Evolutionary conservation across 2,329 filamentous ascomycete species (phyloP), one percentile per base, ranked within the genome.

Genomic region (Venturia nashicola): DNA sequence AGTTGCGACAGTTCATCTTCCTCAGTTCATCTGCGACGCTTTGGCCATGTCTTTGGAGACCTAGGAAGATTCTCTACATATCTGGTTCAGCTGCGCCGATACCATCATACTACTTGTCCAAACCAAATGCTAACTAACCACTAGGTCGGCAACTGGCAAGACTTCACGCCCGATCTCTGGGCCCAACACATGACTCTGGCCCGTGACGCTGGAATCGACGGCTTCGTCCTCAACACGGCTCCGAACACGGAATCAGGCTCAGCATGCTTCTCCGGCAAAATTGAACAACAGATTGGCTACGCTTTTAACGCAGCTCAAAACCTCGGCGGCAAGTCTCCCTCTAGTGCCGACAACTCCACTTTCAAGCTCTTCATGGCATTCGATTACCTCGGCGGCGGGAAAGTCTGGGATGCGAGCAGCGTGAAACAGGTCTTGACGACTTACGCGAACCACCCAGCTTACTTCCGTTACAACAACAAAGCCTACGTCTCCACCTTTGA

Each of bases 401-500:
- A 32, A 14, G 18, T 61, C 8, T 63, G 59, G 63, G 32, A 36
- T 20, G 32, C 27, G 39, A 27, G 14, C 6, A n/a, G 36, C 11
- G 62, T 64, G 6, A 61, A 32, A 6, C 27, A 46, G 18, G 40
- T 48, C 18, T 16, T 64, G 2, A 61, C 43, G 34, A 54, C 78
- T 65, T 83, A 81, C 65, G 76, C 73, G 2, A 69, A 68, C 23
- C 70, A 71, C 1, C 70, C 77, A 0, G 79, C 76, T 0, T 80
- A 84, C 68, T 78, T 83, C 44, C 74, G 72, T 59, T 76, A 82
- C 44, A 77, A 82, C 44, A 73, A 73, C 59, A 78, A 80, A 65
- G 72, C 79, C 3, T 80, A 84, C 64, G 82, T 78, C 1, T 83
- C 82, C 0, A 83, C 81, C 0, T 84, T 84, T 68, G 74, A 82